Evolutionary conservation across 1,284 basidiomycete species (phyloP).

Genomic region (Leccinum fallax): DNA sequence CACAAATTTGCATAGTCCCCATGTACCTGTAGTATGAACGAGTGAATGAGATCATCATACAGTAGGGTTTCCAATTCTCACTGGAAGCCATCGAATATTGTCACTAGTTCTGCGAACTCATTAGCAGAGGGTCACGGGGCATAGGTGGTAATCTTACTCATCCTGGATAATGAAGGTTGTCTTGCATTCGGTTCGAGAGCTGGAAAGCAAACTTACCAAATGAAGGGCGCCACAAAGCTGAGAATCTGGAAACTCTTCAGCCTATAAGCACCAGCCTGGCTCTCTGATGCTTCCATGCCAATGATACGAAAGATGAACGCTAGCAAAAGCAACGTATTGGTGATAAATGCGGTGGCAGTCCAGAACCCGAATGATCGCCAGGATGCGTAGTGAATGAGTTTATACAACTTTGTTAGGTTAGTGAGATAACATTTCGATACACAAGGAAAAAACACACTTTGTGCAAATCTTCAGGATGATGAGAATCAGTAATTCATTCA

Average conservation of each 20-base stretch:
- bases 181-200: neutral
- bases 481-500: conserved; percentile 5
- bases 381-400: conserved; percentile 65
- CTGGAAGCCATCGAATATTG: conserved; percentile 83
- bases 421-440: neutral
- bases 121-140: conserved; percentile 12
- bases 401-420: conserved; percentile 54
- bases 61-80: conserved; percentile 35
- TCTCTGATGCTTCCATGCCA: conserved; percentile 52
- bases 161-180: conserved; percentile 49
- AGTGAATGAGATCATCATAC: conserved; percentile 4
- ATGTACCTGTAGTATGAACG: conserved; percentile 58
- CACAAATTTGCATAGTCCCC: conserved; percentile 86
- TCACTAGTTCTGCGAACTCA: conserved; percentile 62
- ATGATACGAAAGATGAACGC: conserved; percentile 77
- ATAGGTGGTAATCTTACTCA: conserved; percentile 59
- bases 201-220: conserved; percentile 61
- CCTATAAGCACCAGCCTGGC: conserved; percentile 47
- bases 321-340: conserved; percentile 68
- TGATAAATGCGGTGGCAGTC: conserved; percentile 72
- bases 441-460: conserved; percentile 50
- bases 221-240: conserved; percentile 83
- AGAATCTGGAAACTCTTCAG: conserved; percentile 85
- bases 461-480: conserved; percentile 52
- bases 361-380: conserved; percentile 82